Evolutionary conservation across 2,329 filamentous ascomycete species (phyloP), one percentile per base, ranked within the genome.

Genomic region (Colletotrichum trifolii): DNA sequence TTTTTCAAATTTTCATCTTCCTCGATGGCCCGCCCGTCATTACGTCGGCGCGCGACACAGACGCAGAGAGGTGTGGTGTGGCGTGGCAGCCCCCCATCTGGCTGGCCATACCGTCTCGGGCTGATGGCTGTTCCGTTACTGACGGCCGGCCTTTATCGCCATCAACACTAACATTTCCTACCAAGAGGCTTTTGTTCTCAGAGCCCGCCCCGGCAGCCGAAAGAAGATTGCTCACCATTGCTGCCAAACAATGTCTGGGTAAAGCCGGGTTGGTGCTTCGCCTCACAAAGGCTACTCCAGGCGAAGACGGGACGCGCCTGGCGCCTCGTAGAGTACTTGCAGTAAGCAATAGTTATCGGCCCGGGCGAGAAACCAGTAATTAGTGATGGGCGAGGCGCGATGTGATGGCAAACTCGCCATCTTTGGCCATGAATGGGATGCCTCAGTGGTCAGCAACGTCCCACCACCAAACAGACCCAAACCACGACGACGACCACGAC

Each of bases 301-400:
- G 45, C 39, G 11, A 34, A 12, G 33, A 43, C 13, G 12, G 15
- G 33, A 61, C 17, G 46, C 38, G 34, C 17, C 17, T 25, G 17
- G 17, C 50, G 52, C 46, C 56, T 53, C 40, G 52, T 56, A 65
- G 57, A 65, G 62, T 62, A 50, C 62, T 61, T 62, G 62, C 62
- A 65, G 62, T 65, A 61, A n/a, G n/a, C n/a, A n/a, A n/a, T n/a
- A n/a, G n/a, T n/a, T n/a, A n/a, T n/a, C n/a, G n/a, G n/a, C 34
- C 35, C 54, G 35, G 42, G 40, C 57, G 38, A 46, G 42, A 54
- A 64, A 49, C 34, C 49, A 39, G 57, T 25, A 47, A 40, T 25
- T 25, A 25, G 17, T 56, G 50, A 65, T 62, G 52, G 35, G 34
- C 57, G 45, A 57, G 25, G 17, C 25, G 25, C 25, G 25, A 25